Evolutionary conservation across 2,329 filamentous ascomycete genomes (phyloP).

Genomic region (Arthrobotrys musiformis): DNA sequence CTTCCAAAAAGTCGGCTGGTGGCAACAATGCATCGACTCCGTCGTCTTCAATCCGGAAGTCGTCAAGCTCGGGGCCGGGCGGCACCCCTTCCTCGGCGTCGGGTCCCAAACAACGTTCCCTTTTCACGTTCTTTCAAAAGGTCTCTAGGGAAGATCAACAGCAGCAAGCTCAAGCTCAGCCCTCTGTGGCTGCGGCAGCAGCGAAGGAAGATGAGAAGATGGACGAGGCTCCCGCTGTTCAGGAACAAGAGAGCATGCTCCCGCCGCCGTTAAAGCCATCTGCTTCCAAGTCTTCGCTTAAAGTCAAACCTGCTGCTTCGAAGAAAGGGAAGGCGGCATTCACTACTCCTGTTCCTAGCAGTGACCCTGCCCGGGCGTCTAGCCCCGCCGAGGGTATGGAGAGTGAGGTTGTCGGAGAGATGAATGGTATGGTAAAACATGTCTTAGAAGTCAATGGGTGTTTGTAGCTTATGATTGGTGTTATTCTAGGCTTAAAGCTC

Average conservation of each 20-base stretch:
- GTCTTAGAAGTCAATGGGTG: neutral
- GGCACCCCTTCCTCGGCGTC: constrained; percentile 64
- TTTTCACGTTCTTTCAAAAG: constrained; percentile 79
- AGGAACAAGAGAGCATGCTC: constrained; percentile 41
- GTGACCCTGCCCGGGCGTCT: constrained; percentile 44
- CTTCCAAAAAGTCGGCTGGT: constrained; percentile 60
- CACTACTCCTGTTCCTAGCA: constrained; percentile 45
- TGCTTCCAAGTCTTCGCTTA: constrained; percentile 40
- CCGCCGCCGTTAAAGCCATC: constrained; percentile 47
- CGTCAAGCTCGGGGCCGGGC: constrained; percentile 60
- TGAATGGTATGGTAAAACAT: constrained; percentile 27
- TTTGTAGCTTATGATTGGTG: neutral
- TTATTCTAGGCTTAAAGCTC: constrained; percentile 26
- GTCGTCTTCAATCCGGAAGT: constrained; percentile 57
- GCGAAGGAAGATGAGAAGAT: constrained; percentile 67
- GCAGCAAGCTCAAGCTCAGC: constrained; percentile 67
- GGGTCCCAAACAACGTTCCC: constrained; percentile 63
- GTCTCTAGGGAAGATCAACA: constrained; percentile 78
- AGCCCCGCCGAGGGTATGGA: constrained; percentile 41
- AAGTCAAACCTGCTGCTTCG: constrained; percentile 9
- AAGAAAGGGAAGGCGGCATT: constrained; percentile 39
- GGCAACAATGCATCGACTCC: constrained; percentile 58
- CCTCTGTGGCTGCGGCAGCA: constrained; percentile 69
- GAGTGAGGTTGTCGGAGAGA: constrained; percentile 37
- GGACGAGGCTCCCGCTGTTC: constrained; percentile 31